Conservation (phyloP, 805 yeast genomes). For the Wickerhamomyces strasburgensis region DNA sequence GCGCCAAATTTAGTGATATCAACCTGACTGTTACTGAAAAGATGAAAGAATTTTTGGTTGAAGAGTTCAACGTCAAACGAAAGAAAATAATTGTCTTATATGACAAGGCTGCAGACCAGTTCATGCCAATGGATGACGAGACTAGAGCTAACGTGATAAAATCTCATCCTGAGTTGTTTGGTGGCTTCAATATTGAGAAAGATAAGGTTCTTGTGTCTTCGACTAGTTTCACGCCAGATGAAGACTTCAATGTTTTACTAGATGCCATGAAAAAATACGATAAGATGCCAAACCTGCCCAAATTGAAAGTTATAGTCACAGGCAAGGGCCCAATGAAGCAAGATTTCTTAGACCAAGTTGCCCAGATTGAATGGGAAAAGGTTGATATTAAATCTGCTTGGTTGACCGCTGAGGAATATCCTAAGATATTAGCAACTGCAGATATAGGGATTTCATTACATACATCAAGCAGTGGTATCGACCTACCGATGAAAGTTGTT, state of each 20-base stretch:
- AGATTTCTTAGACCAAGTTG: constrained; percentile 44
- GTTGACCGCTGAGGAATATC: constrained; percentile 78
- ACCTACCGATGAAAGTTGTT: constrained; percentile 94
- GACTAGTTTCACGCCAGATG: constrained; percentile 95
- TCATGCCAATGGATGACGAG: constrained; percentile 40
- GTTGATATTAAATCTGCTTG: constrained; percentile 64
- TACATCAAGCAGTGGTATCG: constrained; percentile 87
- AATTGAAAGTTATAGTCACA: constrained; percentile 72
- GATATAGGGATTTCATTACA: constrained; percentile 90
- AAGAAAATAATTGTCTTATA: constrained; percentile 60
- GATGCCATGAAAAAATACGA: constrained; percentile 57
- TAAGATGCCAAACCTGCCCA: constrained; percentile 33
- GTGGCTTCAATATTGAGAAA: constrained; percentile 28
- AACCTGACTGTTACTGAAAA: constrained; percentile 77
- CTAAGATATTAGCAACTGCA: constrained; percentile 64
- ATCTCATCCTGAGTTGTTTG: constrained; percentile 31
- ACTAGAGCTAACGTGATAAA: constrained; percentile 30
- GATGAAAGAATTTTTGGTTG: constrained; percentile 57
- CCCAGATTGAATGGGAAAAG: constrained; percentile 37
- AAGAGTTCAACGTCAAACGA: constrained; percentile 47
- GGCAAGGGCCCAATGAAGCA: constrained; percentile 88
- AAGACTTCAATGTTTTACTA: constrained; percentile 68
- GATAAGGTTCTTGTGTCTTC: constrained; percentile 77
- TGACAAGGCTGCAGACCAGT: constrained; percentile 78
- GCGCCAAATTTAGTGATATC: constrained; percentile 61